Evolutionary conservation across 2,329 filamentous ascomycete genomes (phyloP), one percentile per base, ranked within the genome.

Genomic region (Cryphonectria parasitica): DNA sequence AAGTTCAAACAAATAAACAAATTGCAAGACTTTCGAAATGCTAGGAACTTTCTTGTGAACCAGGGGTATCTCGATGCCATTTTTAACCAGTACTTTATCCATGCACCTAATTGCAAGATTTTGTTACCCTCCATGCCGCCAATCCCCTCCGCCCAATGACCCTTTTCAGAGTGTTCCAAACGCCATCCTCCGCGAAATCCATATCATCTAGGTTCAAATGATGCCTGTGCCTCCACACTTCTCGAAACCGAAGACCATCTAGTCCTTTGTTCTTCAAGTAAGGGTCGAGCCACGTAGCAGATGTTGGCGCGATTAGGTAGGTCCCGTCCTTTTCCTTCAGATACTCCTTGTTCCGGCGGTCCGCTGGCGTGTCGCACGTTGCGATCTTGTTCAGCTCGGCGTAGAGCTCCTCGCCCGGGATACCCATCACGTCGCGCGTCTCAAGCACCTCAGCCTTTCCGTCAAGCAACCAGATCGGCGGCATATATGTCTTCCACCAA

Each of bases 401-500:
- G 1, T 93, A 79, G 77, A 95, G 84, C 8, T 82, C 75, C 2
- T 86, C 83, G 8, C 89, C 89, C 54, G 87, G 83, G 81, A 92
- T 87, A 4, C 92, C 91, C 89, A 94, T 94, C 28, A 94, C 83
- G 76, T 95, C 92, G 71, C 85, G 84, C 1, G 92, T 95, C 41
- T 82, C 85, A n/a, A 94, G 81, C 13, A 92, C 85, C 74, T 90
- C 87, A 74, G 92, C 94, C 79, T 92, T 92, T 68, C 91, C 90
- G 74, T 94, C 91, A 8, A 95, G 83, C 28, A 95, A 85, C 92
- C 92, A 95, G 49, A 91, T 90, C 0, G 92, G 92, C 25, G 92
- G 92, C 78, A 90, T 92, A 78, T 95, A 95, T 0, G 92, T 95
- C 79, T 94, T 95, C 92, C 92, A 95, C 92, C 92, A 95, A 66